phyloP scores from a whole-genome alignment of 2,329 filamentous ascomycete genomes.

The Botrytis tulipae region DNA sequence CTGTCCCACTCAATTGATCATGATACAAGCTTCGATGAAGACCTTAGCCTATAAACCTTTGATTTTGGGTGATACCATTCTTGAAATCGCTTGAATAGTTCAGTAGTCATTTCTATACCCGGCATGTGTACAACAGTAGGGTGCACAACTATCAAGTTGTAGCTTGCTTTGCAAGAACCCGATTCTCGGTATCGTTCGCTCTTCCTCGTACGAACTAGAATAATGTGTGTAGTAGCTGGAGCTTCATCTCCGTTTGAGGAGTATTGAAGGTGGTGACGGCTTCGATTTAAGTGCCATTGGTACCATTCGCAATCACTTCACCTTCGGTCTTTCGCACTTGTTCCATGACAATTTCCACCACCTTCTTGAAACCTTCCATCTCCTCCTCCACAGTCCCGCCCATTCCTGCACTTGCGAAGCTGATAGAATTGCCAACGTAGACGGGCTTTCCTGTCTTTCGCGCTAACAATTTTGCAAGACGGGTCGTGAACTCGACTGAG shows the following conservation, averaged over 20 bases:
- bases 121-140: conserved; percentile 6
- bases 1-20: conserved; percentile 8
- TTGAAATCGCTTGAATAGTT: neutral
- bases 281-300: conserved; percentile 11
- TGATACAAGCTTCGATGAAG: conserved; percentile 11
- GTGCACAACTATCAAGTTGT: conserved; percentile 16
- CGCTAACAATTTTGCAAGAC: conserved; percentile 81
- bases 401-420: conserved; percentile 68
- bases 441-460: conserved; percentile 68
- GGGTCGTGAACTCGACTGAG: conserved; percentile 81
- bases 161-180: conserved; percentile 11
- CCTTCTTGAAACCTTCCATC: conserved; percentile 78
- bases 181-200: conserved; percentile 11
- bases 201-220: conserved; percentile 1
- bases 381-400: conserved; percentile 88
- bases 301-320: conserved; percentile 23
- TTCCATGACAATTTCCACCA: conserved; percentile 67
- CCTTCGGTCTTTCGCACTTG: conserved; percentile 46
- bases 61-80: conserved; percentile 5
- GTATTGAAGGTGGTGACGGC: neutral
- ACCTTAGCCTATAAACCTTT: conserved; percentile 5
- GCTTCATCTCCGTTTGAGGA: neutral
- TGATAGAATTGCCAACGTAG: conserved; percentile 90
- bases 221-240: neutral
- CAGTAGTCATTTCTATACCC: conserved; percentile 10